phyloP scores from a whole-genome alignment of 2,329 filamentous ascomycete species.

The Capronia coronata region DNA sequence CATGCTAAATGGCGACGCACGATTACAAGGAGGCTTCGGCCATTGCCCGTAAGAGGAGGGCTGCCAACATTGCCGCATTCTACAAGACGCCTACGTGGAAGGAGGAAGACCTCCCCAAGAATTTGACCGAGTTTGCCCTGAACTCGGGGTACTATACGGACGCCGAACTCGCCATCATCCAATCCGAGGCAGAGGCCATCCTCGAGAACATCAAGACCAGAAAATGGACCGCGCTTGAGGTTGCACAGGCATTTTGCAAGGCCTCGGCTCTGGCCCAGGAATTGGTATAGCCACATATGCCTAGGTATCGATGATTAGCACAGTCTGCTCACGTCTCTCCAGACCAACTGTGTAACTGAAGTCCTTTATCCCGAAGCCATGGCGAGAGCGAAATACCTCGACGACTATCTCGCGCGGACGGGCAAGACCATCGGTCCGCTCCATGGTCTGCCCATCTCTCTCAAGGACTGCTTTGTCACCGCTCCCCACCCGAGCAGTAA shows the following conservation, averaged over 20 bases:
- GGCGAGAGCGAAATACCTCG: conserved; percentile 46
- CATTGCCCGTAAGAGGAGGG: conserved; percentile 33
- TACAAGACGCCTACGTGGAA: conserved; percentile 24
- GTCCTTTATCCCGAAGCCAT: conserved; percentile 51
- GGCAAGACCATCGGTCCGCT: conserved; percentile 53
- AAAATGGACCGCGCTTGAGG: conserved; percentile 48
- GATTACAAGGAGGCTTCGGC: conserved; percentile 36
- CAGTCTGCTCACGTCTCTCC: neutral
- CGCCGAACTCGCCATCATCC: conserved; percentile 48
- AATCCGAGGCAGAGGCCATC: conserved; percentile 33
- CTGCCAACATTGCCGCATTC: conserved; percentile 26
- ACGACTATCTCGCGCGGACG: conserved; percentile 45
- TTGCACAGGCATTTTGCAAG: conserved; percentile 53
- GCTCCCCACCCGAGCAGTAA: conserved; percentile 32
- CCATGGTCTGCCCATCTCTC: conserved; percentile 53
- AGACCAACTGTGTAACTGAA: conserved; percentile 58
- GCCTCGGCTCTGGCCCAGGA: conserved; percentile 32
- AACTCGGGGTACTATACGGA: conserved; percentile 54
- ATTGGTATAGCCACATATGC: conserved; percentile 36
- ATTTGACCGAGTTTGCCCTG: conserved; percentile 26
- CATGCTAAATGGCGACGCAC: conserved; percentile 18
- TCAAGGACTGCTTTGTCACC: conserved; percentile 46
- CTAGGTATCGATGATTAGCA: neutral
- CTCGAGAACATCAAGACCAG: conserved; percentile 33
- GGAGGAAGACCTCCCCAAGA: conserved; percentile 24